A percentile compares a stretch with the other conserved stretches of the same genome.
phyloP scores from a whole-genome alignment of 2,329 filamentous ascomycete species.

The Knufia petricola region DNA sequence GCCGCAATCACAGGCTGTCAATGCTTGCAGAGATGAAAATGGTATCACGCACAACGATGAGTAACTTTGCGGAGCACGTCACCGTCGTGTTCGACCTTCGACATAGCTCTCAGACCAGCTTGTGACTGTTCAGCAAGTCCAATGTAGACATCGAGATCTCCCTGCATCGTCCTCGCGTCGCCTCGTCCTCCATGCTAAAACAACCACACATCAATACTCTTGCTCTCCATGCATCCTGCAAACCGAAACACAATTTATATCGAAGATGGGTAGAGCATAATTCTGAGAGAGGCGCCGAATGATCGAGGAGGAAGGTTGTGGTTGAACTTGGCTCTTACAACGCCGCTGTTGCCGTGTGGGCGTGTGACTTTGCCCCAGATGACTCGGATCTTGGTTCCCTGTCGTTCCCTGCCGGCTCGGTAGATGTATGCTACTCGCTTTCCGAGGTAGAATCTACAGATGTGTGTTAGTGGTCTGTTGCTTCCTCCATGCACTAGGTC shows the following conservation, averaged over 20 bases:
- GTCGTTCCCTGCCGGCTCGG: slow-evolving; percentile 86
- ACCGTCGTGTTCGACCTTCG: not conserved
- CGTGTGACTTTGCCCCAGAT: slow-evolving; percentile 99
- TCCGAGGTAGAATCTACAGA: slow-evolving; percentile 75
- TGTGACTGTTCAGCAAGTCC: not conserved
- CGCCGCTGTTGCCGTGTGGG: slow-evolving; percentile 94
- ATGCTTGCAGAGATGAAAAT: not conserved
- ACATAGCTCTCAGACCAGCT: not conserved
- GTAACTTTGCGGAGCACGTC: not conserved
- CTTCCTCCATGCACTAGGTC: not conserved
- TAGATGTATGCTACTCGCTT: slow-evolving; percentile 99
- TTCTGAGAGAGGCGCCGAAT: slow-evolving; percentile 89
- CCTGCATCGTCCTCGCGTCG: not conserved
- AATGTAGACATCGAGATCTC: not conserved
- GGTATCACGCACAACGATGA: slow-evolving; percentile 1
- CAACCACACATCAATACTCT: not conserved
- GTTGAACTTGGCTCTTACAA: slow-evolving; percentile 95
- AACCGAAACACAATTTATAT: slow-evolving; percentile 54
- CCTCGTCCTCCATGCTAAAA: not conserved
- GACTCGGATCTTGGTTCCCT: slow-evolving; percentile 95
- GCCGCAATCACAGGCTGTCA: not conserved
- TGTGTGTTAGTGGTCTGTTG: slow-evolving; percentile 27
- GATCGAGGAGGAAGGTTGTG: slow-evolving; percentile 91
- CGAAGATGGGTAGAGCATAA: slow-evolving; percentile 97
- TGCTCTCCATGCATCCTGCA: not conserved